A percentile compares a stretch with the other conserved stretches of the same genome.
phyloP scores from a whole-genome alignment of 2,329 filamentous ascomycete genomes.

The Dendrostoma leiphaemia region DNA sequence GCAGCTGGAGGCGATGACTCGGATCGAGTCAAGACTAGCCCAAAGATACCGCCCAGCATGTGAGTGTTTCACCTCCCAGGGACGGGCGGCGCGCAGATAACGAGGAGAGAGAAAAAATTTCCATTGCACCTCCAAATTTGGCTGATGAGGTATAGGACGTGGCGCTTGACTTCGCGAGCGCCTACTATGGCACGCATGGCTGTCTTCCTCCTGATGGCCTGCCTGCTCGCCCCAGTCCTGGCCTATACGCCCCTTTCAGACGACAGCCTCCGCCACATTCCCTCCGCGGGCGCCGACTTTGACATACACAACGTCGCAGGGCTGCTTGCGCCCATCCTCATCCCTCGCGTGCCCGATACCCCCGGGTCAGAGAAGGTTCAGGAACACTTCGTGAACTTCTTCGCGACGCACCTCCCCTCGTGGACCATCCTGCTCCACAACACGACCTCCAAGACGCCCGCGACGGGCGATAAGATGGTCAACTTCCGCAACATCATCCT shows the following conservation, averaged over 20 bases:
- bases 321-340: slow-evolving; percentile 73
- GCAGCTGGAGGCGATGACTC: neutral
- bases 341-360: slow-evolving; percentile 73
- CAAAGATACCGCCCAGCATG: neutral
- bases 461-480: slow-evolving; percentile 58
- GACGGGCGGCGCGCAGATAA: too few relatives aligned
- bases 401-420: slow-evolving; percentile 61
- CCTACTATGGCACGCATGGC: neutral
- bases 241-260: slow-evolving; percentile 27
- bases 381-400: slow-evolving; percentile 71
- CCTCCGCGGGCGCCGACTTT: slow-evolving; percentile 63
- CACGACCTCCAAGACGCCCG: slow-evolving; percentile 68
- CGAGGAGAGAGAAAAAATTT: too few relatives aligned
- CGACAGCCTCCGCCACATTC: slow-evolving; percentile 40
- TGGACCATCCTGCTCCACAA: slow-evolving; percentile 76
- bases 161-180: neutral
- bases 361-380: slow-evolving; percentile 64
- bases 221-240: slow-evolving; percentile 8
- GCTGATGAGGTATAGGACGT: neutral
- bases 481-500: slow-evolving; percentile 78
- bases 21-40: neutral
- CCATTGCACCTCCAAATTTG: neutral
- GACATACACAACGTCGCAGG: slow-evolving; percentile 60
- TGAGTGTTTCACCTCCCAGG: neutral
- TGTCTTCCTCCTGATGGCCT: slow-evolving; percentile 10